A percentile compares a stretch with the other conserved stretches of the same genome.
Evolutionary conservation across 352 stramenopile genomes (phyloP).

Genomic region (Globisporangium sylvaticum): DNA sequence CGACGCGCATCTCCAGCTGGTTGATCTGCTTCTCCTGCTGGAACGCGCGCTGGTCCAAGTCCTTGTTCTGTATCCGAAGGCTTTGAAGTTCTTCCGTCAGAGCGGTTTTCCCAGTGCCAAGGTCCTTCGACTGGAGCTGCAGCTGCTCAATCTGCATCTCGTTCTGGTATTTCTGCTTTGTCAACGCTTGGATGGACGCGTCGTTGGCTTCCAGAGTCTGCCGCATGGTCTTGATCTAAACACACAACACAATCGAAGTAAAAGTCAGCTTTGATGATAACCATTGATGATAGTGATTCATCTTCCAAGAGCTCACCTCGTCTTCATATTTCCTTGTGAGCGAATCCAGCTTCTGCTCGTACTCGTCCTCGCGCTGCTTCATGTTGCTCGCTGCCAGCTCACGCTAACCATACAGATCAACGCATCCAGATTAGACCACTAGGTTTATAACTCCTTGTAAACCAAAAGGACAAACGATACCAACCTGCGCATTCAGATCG

Average conservation of each 20-base stretch:
- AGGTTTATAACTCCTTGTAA: no score
- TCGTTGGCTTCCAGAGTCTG: slow-evolving; percentile 45
- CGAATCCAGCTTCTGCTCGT: slow-evolving; percentile 63
- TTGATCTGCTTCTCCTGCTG: slow-evolving; percentile 83
- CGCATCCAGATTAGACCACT: no score
- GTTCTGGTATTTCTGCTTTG: slow-evolving; percentile 75
- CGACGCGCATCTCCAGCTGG: slow-evolving; percentile 63
- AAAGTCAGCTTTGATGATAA: not conserved
- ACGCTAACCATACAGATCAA: slow-evolving; percentile 29
- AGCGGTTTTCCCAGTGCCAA: slow-evolving; percentile 36
- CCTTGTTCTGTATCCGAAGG: slow-evolving; percentile 68
- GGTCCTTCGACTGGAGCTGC: slow-evolving; percentile 51
- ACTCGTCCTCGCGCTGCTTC: slow-evolving; percentile 59
- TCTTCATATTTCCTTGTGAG: slow-evolving; percentile 56
- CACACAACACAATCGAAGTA: not conserved
- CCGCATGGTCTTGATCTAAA: slow-evolving; percentile 47
- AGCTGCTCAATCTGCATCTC: slow-evolving; percentile 77
- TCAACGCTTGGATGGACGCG: slow-evolving; percentile 44
- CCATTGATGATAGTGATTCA: not conserved
- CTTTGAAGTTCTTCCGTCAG: slow-evolving; percentile 47
- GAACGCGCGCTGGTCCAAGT: slow-evolving; percentile 77
- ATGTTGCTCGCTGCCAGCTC: slow-evolving; percentile 37
- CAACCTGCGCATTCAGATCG: slow-evolving; percentile 50
- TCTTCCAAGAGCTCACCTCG: slow-evolving; percentile 36
- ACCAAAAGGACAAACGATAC: not conserved